Conservation (phyloP, 2,329 filamentous ascomycete species). For the Alternaria gansuensis region DNA sequence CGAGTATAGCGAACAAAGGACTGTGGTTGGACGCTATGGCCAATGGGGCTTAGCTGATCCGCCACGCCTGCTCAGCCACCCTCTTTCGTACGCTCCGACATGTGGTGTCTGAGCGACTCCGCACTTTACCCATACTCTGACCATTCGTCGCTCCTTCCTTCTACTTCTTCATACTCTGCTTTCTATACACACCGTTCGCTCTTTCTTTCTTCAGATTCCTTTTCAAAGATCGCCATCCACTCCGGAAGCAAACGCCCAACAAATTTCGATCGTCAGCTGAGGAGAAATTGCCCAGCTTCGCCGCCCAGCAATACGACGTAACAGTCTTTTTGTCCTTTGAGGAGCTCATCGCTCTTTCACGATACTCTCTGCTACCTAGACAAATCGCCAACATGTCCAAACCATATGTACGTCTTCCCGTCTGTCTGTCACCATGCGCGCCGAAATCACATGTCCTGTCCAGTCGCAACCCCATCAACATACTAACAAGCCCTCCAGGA, state of each 20-base stretch:
- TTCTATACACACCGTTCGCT: conserved; percentile 3
- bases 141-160: conserved; percentile 7
- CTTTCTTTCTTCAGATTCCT: background rate
- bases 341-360: conserved; percentile 1
- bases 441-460: background rate
- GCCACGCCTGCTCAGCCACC: conserved; percentile 23
- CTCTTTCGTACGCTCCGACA: conserved; percentile 21
- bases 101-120: conserved; percentile 22
- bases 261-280: conserved; percentile 8
- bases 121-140: conserved; percentile 3
- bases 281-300: conserved; percentile 16
- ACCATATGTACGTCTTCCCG: conserved; percentile 17
- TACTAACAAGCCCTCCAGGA: conserved; percentile 30
- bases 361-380: background rate
- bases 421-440: background rate
- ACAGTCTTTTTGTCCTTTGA: conserved; percentile 6
- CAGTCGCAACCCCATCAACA: background rate
- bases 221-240: background rate
- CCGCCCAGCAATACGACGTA: conserved; percentile 10
- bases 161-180: background rate
- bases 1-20: conserved; percentile 1
- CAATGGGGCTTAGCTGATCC: conserved; percentile 12
- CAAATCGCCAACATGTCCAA: conserved; percentile 16
- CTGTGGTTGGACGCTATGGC: background rate
- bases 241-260: conserved; percentile 4